These are phyloP conservation scores for Spatholobus suberectus DNA, from an alignment of 306 rosid species.

Conservation along the genomic window DNA sequence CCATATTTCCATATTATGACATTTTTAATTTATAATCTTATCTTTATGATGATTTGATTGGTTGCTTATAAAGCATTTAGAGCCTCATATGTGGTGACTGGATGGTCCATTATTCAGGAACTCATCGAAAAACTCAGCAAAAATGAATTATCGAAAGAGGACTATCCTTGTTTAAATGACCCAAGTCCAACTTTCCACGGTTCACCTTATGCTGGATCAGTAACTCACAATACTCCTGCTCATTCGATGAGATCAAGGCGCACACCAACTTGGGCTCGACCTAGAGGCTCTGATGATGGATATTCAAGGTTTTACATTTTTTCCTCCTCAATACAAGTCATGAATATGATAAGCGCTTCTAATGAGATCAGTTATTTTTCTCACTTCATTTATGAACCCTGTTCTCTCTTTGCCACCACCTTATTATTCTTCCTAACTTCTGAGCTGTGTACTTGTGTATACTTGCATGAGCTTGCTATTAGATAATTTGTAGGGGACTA, in stretches of 20 bases:
- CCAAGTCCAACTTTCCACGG: slow-evolving; percentile 81
- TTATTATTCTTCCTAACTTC: not conserved
- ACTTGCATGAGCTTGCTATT: slow-evolving; percentile 30
- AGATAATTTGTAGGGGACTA: slow-evolving; percentile 6
- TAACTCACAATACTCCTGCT: slow-evolving; percentile 61
- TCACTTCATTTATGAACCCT: slow-evolving; percentile 7
- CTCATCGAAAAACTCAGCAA: slow-evolving; percentile 83
- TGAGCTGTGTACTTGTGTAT: not conserved
- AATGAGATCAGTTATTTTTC: slow-evolving; percentile 17
- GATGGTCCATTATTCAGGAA: slow-evolving; percentile 60
- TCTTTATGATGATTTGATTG: not conserved
- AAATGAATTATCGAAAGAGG: slow-evolving; percentile 81
- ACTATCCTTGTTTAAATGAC: slow-evolving; percentile 91
- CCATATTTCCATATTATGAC: not conserved
- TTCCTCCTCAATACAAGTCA: slow-evolving; percentile 12
- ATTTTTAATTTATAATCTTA: not conserved
- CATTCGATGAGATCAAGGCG: slow-evolving; percentile 91
- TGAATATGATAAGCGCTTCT: slow-evolving; percentile 30
- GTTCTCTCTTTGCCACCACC: not conserved
- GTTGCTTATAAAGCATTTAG: slow-evolving; percentile 31
- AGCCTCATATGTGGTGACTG: slow-evolving; percentile 32
- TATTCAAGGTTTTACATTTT: slow-evolving; percentile 79
- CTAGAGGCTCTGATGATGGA: slow-evolving; percentile 88
- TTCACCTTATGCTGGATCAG: slow-evolving; percentile 52
- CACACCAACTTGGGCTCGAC: slow-evolving; percentile 91